phyloP scores from a whole-genome alignment of 768 basidiomycete species.

The Boletus vermiculosoides region DNA sequence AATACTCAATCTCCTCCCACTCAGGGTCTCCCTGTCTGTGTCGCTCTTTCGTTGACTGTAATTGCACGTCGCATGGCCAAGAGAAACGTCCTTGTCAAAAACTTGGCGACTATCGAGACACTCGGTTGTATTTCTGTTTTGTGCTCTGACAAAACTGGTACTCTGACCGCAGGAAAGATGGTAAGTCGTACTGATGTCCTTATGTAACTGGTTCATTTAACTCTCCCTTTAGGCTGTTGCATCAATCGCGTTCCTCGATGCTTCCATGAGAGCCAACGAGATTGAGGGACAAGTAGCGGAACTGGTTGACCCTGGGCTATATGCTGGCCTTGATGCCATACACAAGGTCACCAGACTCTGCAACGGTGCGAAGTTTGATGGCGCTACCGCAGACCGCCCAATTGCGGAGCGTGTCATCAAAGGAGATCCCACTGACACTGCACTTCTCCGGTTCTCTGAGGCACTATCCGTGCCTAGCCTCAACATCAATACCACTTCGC shows the following conservation, averaged over 20 bases:
- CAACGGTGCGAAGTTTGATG: slow-evolving; percentile 54
- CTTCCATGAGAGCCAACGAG: slow-evolving; percentile 20
- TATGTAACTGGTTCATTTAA: not conserved
- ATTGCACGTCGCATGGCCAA: slow-evolving; percentile 48
- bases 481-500: slow-evolving; percentile 22
- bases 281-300: slow-evolving; percentile 15
- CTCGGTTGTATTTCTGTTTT: slow-evolving; percentile 51
- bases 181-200: slow-evolving; percentile 14
- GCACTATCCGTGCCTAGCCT: slow-evolving; percentile 24
- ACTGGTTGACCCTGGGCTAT: slow-evolving; percentile 8
- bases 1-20: not conserved
- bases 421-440: slow-evolving; percentile 54
- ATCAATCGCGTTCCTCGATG: slow-evolving; percentile 38
- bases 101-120: slow-evolving; percentile 53
- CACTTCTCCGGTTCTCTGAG: slow-evolving; percentile 50
- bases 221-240: slow-evolving; percentile 36
- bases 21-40: slow-evolving; percentile 41
- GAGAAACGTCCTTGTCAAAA: slow-evolving; percentile 48
- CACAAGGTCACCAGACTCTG: slow-evolving; percentile 51
- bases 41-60: slow-evolving; percentile 52
- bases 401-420: slow-evolving; percentile 37
- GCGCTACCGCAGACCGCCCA: slow-evolving; percentile 23
- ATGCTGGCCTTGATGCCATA: slow-evolving; percentile 29
- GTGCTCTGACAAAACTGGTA: slow-evolving; percentile 58
- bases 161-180: slow-evolving; percentile 51